Evolutionary conservation across 805 yeast genomes (phyloP).

Genomic region (Candida broadrunensis): DNA sequence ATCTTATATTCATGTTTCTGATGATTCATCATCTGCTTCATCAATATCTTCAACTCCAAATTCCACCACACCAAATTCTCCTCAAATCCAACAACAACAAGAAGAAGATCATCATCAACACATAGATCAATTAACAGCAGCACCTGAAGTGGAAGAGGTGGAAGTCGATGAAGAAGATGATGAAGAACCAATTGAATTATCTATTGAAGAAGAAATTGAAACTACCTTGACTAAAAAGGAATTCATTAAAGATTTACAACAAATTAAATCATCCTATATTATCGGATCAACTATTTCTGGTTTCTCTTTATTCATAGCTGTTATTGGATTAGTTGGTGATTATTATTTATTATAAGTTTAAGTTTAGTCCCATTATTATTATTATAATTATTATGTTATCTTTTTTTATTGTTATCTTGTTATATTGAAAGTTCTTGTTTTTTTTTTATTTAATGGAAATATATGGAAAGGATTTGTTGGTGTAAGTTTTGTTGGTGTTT

Average conservation of each 20-base stretch:
- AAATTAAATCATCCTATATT: constrained; percentile 33
- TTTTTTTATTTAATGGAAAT: no score
- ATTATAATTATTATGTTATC: no score
- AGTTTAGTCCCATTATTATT: no score
- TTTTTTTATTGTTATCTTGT: no score
- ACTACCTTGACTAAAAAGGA: constrained; percentile 30
- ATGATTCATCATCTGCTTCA: constrained; percentile 17
- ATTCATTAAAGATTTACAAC: constrained; percentile 18
- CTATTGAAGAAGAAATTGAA: constrained; percentile 22
- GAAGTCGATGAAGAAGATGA: constrained; percentile 3
- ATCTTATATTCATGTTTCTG: constrained; percentile 43
- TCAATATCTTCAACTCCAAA: constrained; percentile 26
- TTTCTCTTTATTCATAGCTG: constrained; percentile 45
- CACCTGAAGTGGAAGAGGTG: background rate
- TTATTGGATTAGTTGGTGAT: constrained; percentile 61
- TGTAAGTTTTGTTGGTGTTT: no score
- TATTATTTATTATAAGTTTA: constrained; percentile 11
- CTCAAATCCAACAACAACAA: constrained; percentile 9
- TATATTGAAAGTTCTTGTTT: no score
- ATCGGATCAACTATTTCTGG: constrained; percentile 43
- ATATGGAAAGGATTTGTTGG: no score
- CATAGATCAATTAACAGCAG: background rate
- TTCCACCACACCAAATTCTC: constrained; percentile 24
- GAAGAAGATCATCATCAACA: constrained; percentile 5
- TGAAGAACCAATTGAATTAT: constrained; percentile 7